Evolutionary conservation across 2,329 filamentous ascomycete genomes (phyloP), one percentile per base, ranked within the genome.

Genomic region (Fusarium sp.): DNA sequence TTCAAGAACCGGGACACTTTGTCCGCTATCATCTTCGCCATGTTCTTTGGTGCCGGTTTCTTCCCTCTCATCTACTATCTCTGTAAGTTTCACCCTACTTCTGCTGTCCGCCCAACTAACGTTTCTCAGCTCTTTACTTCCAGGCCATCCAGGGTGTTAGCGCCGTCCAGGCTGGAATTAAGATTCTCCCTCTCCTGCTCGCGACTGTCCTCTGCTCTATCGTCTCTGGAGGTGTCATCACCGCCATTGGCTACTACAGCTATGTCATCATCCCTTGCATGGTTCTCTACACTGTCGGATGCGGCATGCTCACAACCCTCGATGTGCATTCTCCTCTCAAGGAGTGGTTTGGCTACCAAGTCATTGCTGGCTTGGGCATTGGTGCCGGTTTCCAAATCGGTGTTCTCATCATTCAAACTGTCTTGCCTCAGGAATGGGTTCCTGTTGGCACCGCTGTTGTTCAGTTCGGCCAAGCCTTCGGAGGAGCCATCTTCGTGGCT

Each of bases 401-500:
- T 54, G 80, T 86, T 22, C 81, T 87, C 7, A 85, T 86, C 11
- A 85, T 89, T 6, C 88, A 90, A 75, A 89, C 87, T 47, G 85
- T 85, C 1, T 81, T 90, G 5, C 79, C 85, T 0, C 82, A 85
- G 38, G 82, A 84, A 5, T 85, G 87, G 65, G 83, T 89, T 22
- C 85, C 88, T 2, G 83, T 88, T 3, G 88, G 82, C 35, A 88
- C 85, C 10, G 86, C 87, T 11, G 86, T 83, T 57, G 84, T 89
- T 3, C 84, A 87, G 41, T 92, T 93, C 81, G 90, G 90, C 82
- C 90, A 93, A 77, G 86, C 86, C 4, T 85, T 94, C 7, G 91
- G 91, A 45, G 91, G 91, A 7, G 90, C 92, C 5, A 81, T 94
- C 31, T 89, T 90, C 73, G 88, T 94, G 54, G 87, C 89, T 11